Base-by-base conservation (phyloP, 441 rosid genomes). In the Hura crepitans region DNA sequence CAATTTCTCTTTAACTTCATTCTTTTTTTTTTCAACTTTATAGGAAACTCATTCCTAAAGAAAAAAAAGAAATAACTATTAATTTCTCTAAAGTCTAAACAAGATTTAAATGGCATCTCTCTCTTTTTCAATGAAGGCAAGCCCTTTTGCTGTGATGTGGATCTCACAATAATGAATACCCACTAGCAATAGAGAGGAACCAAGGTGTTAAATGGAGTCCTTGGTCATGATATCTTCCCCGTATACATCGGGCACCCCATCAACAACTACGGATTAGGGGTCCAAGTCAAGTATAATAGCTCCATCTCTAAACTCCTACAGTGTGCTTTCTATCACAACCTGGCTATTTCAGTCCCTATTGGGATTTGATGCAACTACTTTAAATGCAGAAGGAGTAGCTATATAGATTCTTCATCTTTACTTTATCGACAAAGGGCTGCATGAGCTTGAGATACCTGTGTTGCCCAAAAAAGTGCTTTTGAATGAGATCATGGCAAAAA, bases 131-230 rank as follows among this genome's bases (percentile, higher is more conserved):
- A 81, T 85, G 78, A 91, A 93, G 53, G 96, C 89, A 76, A 91
- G 92, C 72, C 98, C 98, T 77, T n/a, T 93, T 93, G 89, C 91
- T 91, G 75, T 93, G 87, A 47, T 72, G 97, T 58, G 97, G 98
- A 85, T 93, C 97, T 75, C 97, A 83, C 79, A 93, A 80, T 77
- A 93, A 77, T 39, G 93, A 80, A 73, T 87, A 89, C 4, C 97
- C 98, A 73, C 98, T 89, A 46, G 98, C 98, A 69, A 93, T 95
- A 53, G 98, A 88, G 70, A 89, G 71, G 11, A 92, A 45, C 98
- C 98, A 93, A 56, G 97, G 98, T 39, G 98, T 93, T 88, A 62
- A 84, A 75, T 80, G 83, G 90, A n/a, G 72, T 93, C 97, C 76
- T 87, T 88, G 17, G 90, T 80, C 84, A 90, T 89, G 31, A 85